Percentiles rank a stretch among this genome's conserved stretches.
Conservation (phyloP, 768 basidiomycete genomes). For the Tephrocybe sp. region DNA sequence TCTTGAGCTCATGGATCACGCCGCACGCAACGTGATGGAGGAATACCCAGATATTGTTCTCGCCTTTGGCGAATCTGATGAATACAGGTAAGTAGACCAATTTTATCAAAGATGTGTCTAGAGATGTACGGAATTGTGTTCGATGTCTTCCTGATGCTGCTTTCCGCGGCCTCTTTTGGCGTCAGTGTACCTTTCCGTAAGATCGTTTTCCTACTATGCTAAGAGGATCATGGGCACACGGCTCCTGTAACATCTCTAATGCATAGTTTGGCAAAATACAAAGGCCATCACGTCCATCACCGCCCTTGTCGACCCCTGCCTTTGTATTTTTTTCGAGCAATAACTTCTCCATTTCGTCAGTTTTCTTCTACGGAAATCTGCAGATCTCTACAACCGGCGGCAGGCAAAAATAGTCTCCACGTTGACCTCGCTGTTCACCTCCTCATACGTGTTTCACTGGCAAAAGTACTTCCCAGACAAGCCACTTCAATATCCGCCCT, state of each 20-base stretch:
- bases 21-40: slow-evolving; percentile 78
- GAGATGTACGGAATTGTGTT: background rate
- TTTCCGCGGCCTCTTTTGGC: no score
- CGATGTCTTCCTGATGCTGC: background rate
- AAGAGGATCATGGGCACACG: no score
- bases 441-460: slow-evolving; percentile 90
- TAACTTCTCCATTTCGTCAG: slow-evolving; percentile 36
- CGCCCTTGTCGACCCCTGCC: no score
- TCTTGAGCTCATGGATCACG: slow-evolving; percentile 87
- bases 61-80: slow-evolving; percentile 96
- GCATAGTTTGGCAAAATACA: no score
- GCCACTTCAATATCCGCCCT: slow-evolving; percentile 78
- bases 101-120: background rate
- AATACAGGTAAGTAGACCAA: slow-evolving; percentile 69
- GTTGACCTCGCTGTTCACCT: slow-evolving; percentile 85
- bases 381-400: slow-evolving; percentile 81
- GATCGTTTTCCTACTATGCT: no score
- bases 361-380: slow-evolving; percentile 78
- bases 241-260: no score
- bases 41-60: slow-evolving; percentile 82
- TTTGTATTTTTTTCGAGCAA: background rate
- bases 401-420: slow-evolving; percentile 83
- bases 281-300: no score
- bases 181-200: no score
- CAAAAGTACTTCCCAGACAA: slow-evolving; percentile 68